Base-by-base conservation (phyloP, 331 rosid species). In the Cydonia oblonga region DNA sequence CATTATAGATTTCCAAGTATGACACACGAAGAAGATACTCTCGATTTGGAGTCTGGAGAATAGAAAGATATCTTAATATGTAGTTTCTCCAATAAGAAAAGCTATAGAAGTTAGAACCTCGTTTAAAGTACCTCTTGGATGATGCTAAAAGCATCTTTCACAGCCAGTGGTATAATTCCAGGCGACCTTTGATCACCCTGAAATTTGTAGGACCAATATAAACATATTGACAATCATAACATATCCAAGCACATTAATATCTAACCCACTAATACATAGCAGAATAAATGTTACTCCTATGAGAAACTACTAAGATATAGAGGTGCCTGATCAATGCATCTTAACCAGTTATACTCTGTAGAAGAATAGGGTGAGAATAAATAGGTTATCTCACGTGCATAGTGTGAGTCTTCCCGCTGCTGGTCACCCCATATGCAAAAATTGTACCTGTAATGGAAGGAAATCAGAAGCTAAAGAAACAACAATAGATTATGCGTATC, bases 161-260 rank as follows among this genome's bases (percentile, higher is more conserved):
- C 97, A 13, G 99, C 93, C 78, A 91, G 88, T 53, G 99, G 96
- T 83, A 95, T 95, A 77, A 95, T 90, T 80, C 99, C 99, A 74
- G 99, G 99, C 52, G 99, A 95, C 77, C 96, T 88, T 81, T 95
- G 97, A 87, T 95, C 96, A 78, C 99, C 99, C 99, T 95, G 86
- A 72, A 85, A 84, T 70, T 38, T 72, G 61, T 54, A 66, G 30
- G 69, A 38, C 51, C 24, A n/a, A 61, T 33, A 22, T n/a, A 73
- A 64, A 22, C 30, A 46, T 4, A 73, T 13, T 11, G 52, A 23
- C 35, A 51, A 40, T 38, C 40, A 38, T 58, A 14, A 23, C 18
- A 11, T 57, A 25, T 24, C 64, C 16, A 42, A n/a, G 25, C 46
- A 49, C 14, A 11, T 32, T 35, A 67, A 63, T 24, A 25, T 6